Conservation (phyloP, 495 filamentous ascomycete genomes). For the Cladorrhinum samala region DNA sequence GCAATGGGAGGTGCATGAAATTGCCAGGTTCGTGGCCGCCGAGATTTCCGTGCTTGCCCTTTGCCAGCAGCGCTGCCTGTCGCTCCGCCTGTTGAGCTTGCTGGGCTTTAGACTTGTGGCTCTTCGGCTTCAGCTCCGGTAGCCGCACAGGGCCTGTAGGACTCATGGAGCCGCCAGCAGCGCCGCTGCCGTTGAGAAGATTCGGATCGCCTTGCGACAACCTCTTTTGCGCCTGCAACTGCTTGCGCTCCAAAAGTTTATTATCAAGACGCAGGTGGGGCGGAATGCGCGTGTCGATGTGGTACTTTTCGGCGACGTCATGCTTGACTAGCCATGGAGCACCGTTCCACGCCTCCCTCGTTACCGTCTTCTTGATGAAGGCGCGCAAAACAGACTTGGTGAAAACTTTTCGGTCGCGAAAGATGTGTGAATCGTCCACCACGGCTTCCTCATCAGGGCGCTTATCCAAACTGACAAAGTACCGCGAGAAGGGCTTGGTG, state of each 20-base stretch:
- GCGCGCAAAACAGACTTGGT: slow-evolving; percentile 90
- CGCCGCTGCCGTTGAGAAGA: too few species aligned
- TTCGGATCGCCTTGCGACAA: slow-evolving; percentile 43
- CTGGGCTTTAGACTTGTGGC: slow-evolving; percentile 58
- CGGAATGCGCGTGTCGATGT: slow-evolving; percentile 78
- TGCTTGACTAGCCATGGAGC: slow-evolving; percentile 94
- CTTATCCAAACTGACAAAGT: slow-evolving; percentile 69
- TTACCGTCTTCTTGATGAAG: slow-evolving; percentile 92
- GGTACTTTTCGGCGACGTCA: slow-evolving; percentile 73
- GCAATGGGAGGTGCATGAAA: slow-evolving; percentile 30
- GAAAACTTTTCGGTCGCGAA: slow-evolving; percentile 84
- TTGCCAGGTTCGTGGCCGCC: slow-evolving; percentile 30
- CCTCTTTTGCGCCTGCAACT: slow-evolving; percentile 60
- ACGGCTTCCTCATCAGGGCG: slow-evolving; percentile 66
- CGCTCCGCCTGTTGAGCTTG: slow-evolving; percentile 25
- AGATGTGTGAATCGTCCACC: slow-evolving; percentile 75
- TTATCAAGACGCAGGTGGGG: slow-evolving; percentile 73
- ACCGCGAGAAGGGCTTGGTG: slow-evolving; percentile 64
- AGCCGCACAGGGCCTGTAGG: slow-evolving; percentile 45
- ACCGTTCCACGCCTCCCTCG: slow-evolving; percentile 84
- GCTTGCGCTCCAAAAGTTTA: slow-evolving; percentile 72
- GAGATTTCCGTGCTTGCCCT: slow-evolving; percentile 37
- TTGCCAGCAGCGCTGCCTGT: slow-evolving; percentile 21
- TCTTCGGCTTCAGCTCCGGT: slow-evolving; percentile 78
- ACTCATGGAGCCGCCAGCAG: slow-evolving; percentile 30